Evolutionary conservation across 2,329 filamentous ascomycete species (phyloP), one percentile per base, ranked within the genome.

Genomic region (Colletotrichum godetiae): DNA sequence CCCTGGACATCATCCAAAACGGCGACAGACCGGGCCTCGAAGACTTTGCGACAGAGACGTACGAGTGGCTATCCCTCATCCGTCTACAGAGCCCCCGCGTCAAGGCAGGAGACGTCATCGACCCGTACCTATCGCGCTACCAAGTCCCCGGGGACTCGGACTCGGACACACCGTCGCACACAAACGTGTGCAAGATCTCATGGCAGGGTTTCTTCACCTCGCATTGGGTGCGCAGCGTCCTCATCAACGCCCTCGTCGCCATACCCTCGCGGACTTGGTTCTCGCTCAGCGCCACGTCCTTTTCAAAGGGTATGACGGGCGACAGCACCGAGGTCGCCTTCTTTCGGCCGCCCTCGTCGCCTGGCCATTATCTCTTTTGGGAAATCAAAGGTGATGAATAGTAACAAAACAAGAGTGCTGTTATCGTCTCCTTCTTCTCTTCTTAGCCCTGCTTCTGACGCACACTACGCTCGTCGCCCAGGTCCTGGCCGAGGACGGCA

Each of bases 1-100:
- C 78, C 4, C 46, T 76, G 3, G 75, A 77, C 5, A 71, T 78
- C 19, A 76, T 86, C 55, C 76, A 82, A 59, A 75, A 79, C 2
- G 77, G 82, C 46, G 85, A 85, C 52, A 80, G 82, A 64, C 83
- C 85, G 55, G 87, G 89, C 8, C 85, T 94, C 46, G 90, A 93
- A 71, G 91, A 94, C 27, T 88, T 87, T 73, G 88, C 89, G 1
- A 86, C 88, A 0, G 90, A 92, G 22, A 79, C 92, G 13, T 91
- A 95, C 75, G 94, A 97, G 82, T 97, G 93, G 92, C 79, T 96
- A 0, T 91, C 91, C 2, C 82, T 97, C n/a, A 80, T 92, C 5
- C 87, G 88, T 12, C 85, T 95, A 0, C 83, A 86, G 11, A 94
- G 93, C 68, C 90, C 92, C n/a, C 87, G 93, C 29, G 79, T 95